Evolutionary conservation across 306 rosid species (phyloP), one percentile per base, ranked within the genome.

Genomic region (Ziziphus jujuba): DNA sequence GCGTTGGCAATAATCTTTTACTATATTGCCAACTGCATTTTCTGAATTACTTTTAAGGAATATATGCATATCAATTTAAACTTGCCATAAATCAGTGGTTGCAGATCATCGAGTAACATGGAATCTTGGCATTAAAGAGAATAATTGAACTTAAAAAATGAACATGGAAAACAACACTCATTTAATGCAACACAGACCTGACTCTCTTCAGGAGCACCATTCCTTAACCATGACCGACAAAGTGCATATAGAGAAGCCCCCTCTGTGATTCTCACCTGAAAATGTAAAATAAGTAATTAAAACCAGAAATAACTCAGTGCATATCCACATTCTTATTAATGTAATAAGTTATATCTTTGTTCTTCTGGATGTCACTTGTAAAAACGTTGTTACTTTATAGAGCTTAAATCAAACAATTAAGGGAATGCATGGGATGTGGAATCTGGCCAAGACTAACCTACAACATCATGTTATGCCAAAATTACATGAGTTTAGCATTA

Each of bases 171-270:
- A 19, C 48, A 63, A 45, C 23, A 57, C 20, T 17, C 22, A 54
- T 21, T 19, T 8, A 43, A 55, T 19, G 48, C 16, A 22, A 81
- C 7, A 58, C 88, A 63, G 31, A 90, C 97, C 96, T 87, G 89
- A 61, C 47, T 75, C 74, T 85, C 89, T 70, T 89, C 98, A 51
- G 69, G 59, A 67, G 69, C 40, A 65, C 95, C 91, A 75, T 92
- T 89, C 76, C 80, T 84, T 82, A 89, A 59, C 98, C 98, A 92
- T 33, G 98, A 92, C 59, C 92, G 83, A 72, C 96, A 89, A 58
- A 87, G 92, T 16, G 87, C 87, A 79, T 89, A 92, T 22, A 92
- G 81, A 63, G 98, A 86, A 74, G 88, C 90, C 66, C 85, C 87
- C 59, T 89, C 92, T 33, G 77, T 84, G 67, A 92, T 63, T 79